Conservation (phyloP, 2,329 filamentous ascomycete species). For the Fusarium anthophilum region DNA sequence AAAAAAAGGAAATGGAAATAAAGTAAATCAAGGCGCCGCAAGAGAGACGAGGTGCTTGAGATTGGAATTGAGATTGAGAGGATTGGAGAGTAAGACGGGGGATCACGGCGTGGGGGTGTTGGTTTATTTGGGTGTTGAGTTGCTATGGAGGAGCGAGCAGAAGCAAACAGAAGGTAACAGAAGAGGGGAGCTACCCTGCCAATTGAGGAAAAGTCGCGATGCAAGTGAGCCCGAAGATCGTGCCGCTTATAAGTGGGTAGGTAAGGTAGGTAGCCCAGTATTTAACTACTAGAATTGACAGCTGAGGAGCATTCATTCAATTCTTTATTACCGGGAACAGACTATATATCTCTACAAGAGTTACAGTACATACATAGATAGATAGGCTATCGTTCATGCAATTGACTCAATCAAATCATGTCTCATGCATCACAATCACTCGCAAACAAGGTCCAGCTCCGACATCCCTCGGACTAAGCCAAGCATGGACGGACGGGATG, state of each 20-base stretch:
- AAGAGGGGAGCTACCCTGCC: conserved; percentile 37
- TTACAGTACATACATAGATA: no score
- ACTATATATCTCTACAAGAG: neutral
- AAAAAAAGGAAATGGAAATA: neutral
- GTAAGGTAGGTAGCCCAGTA: neutral
- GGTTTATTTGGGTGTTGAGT: neutral
- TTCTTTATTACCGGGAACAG: neutral
- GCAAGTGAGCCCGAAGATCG: conserved; percentile 35
- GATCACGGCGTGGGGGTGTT: conserved; percentile 13
- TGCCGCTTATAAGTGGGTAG: conserved; percentile 38
- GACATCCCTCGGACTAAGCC: neutral
- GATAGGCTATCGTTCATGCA: neutral
- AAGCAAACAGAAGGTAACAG: conserved; percentile 36
- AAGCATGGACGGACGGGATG: neutral
- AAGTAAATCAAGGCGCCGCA: conserved; percentile 1
- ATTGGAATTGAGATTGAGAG: neutral
- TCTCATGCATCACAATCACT: neutral
- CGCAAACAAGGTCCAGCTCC: neutral
- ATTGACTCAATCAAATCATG: neutral
- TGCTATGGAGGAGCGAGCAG: neutral
- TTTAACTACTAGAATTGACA: neutral
- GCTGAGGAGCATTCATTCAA: neutral
- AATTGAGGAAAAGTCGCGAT: conserved; percentile 36
- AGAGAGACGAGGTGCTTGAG: neutral
- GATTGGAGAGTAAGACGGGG: neutral